Base-by-base conservation (phyloP, 2,329 filamentous ascomycete genomes). In the Ophiostoma populinum region DNA sequence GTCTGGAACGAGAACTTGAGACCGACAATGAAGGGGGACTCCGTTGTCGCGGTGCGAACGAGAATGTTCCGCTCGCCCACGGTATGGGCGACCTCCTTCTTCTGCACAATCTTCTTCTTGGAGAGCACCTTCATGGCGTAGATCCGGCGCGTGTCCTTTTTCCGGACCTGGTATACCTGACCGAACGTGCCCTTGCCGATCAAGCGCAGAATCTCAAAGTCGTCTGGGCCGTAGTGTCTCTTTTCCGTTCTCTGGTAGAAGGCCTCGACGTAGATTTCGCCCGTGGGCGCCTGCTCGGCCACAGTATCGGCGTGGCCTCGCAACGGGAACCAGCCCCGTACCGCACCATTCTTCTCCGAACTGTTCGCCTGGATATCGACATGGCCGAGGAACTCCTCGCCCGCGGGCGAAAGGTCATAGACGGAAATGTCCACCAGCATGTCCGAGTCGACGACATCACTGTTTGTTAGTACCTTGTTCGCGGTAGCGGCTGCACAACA, bases 91-190 rank as follows among this genome's bases (percentile, higher is more conserved):
- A 98, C 85, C 55, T 98, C 90, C 58, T 98, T 98, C 70, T 98
- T 98, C 59, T 98, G 90, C 18, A 98, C 90, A 49, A 98, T 98
- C 35, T 98, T 90, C 65, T 98, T 98, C 67, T 98, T 98, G 34
- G 90, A 94, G 21, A 98, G 63, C 2, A 98, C 87, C 57, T 98
- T 98, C 90, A 98, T 98, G 42, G 90, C 90, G 51, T 98, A 98
- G 41, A 98, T 94, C 29, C 90, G 77, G 48, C 76, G 75, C 1
- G 87, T 94, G 53, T 98, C 90, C 63, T 82, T 90, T 69, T 98
- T 98, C 47, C 83, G 78, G 6, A 98, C 90, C 54, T 98, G 90
- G 53, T 95, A 98, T 2, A 98, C 90, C 55, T 98, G 90, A 1
- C 90, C 90, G 52, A 98, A 98, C 0, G 90, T 98, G 36, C 90